Evolutionary conservation across 2,329 filamentous ascomycete species (phyloP), one percentile per base, ranked within the genome.

Genomic region (Arthrobotrys megalospora): DNA sequence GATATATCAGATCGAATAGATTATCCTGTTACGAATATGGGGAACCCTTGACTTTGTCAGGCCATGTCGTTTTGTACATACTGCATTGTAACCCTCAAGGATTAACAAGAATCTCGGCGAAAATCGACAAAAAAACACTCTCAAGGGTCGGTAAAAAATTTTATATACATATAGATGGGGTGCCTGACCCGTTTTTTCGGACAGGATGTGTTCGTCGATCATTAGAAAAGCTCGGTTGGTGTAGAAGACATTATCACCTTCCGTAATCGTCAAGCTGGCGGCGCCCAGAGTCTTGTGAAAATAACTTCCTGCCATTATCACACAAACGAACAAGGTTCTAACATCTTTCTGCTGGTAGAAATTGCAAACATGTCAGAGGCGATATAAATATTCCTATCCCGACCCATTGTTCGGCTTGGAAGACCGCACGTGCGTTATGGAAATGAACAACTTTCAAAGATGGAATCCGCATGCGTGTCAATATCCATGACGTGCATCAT

Each of bases 221-320:
- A 77, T n/a, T 66, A 50, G n/a, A 45, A 77, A 77, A 77, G 66
- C 73, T 77, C 73, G 73, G 68, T 67, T 77, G 69, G 55, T 48
- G 48, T 28, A 14, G 24, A 28, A 60, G 60, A 45, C 58, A 69
- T 47, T 53, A 16, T 50, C 73, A 77, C 73, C 73, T 77, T 77
- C 73, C 63, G 53, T 16, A 77, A 66, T 50, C 58, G 73, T 77
- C 41, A 28, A 45, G 28, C 47, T 70, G 73, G 66, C 55, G 72
- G 48, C 58, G 73, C 73, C 73, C 24, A 77, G 73, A 77, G 66
- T 77, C 73, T 77, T 77, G 73, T 77, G 65, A 65, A 70, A 76
- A 21, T 60, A 66, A 52, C 21, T 53, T 65, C 73, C 73, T 77
- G 73, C 73, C 69, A 53, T 70, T 77, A 70, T 58, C 52, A 68